Conservation (phyloP, 2,329 filamentous ascomycete genomes). For the Aspergillus neotritici region DNA sequence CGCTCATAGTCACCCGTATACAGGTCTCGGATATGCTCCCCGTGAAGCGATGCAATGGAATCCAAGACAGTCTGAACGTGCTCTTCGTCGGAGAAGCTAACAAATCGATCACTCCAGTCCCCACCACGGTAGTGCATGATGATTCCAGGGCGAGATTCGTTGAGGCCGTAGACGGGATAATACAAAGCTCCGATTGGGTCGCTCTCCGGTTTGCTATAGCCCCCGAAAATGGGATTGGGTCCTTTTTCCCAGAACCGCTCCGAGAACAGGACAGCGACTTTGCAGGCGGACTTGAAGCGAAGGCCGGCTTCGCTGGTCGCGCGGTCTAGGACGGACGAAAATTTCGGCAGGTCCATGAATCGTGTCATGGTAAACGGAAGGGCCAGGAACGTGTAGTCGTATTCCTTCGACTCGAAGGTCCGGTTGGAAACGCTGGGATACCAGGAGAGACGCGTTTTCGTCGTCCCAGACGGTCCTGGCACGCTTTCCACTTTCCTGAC, state of each 20-base stretch:
- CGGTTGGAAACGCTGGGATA: constrained; percentile 18
- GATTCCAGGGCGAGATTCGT: constrained; percentile 27
- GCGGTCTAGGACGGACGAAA: constrained; percentile 25
- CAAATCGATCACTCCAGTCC: constrained; percentile 29
- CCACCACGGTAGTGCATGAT: constrained; percentile 28
- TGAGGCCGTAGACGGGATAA: constrained; percentile 29
- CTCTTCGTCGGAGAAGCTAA: constrained; percentile 25
- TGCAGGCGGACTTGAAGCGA: constrained; percentile 29
- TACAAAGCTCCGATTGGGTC: constrained; percentile 25
- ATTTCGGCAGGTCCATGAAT: constrained; percentile 34
- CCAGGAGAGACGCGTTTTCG: constrained; percentile 18
- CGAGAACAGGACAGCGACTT: constrained; percentile 28
- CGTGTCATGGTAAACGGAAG: constrained; percentile 35
- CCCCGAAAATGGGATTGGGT: constrained; percentile 27
- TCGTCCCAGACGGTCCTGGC: constrained; percentile 5
- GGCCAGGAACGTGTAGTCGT: constrained; percentile 37
- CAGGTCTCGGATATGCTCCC: constrained; percentile 19
- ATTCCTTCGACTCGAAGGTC: constrained; percentile 26
- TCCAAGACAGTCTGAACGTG: constrained; percentile 25
- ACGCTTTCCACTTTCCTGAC: constrained; percentile 19
- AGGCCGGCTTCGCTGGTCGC: constrained; percentile 22
- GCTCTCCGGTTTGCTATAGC: constrained; percentile 22
- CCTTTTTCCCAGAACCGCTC: constrained; percentile 32
- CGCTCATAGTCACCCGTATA: constrained; percentile 31
- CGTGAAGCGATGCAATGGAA: constrained; percentile 25